These are phyloP conservation scores for Clonostachys solani DNA, from an alignment of 2,329 filamentous ascomycete species.

Conservation along the genomic window DNA sequence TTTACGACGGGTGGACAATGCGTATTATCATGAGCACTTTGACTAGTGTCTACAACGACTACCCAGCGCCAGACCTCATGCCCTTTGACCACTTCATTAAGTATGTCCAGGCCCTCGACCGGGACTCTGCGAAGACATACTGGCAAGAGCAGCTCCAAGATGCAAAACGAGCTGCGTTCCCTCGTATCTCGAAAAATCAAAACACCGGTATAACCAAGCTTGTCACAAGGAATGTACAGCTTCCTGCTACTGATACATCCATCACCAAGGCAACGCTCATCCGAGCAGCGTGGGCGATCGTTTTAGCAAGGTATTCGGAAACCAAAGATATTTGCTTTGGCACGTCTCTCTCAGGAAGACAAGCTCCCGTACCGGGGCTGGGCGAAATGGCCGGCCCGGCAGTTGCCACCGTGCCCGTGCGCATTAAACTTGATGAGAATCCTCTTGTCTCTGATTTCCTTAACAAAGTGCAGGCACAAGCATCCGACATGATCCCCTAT, in stretches of 20 bases:
- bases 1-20: not conserved
- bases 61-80: not conserved
- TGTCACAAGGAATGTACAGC: not conserved
- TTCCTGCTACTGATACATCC: not conserved
- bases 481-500: not conserved
- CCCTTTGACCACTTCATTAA: conserved; percentile 7
- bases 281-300: conserved; percentile 17
- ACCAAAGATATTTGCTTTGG: conserved; percentile 12
- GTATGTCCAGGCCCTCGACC: not conserved
- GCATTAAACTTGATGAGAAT: conserved; percentile 1
- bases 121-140: not conserved
- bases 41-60: conserved; percentile 2
- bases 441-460: conserved; percentile 1
- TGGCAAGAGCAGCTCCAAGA: not conserved
- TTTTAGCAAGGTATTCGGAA: conserved; percentile 11
- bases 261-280: conserved; percentile 12
- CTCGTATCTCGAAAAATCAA: not conserved
- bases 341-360: conserved; percentile 10
- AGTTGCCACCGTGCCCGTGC: conserved; percentile 10
- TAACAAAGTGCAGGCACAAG: conserved; percentile 4
- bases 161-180: conserved; percentile 2
- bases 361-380: conserved; percentile 11
- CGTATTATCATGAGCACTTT: conserved; percentile 1
- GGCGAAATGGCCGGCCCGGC: conserved; percentile 9
- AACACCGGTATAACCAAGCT: not conserved